Evolutionary conservation across 2,329 filamentous ascomycete genomes (phyloP).

Genomic region (Myriosclerotinia curreyana): DNA sequence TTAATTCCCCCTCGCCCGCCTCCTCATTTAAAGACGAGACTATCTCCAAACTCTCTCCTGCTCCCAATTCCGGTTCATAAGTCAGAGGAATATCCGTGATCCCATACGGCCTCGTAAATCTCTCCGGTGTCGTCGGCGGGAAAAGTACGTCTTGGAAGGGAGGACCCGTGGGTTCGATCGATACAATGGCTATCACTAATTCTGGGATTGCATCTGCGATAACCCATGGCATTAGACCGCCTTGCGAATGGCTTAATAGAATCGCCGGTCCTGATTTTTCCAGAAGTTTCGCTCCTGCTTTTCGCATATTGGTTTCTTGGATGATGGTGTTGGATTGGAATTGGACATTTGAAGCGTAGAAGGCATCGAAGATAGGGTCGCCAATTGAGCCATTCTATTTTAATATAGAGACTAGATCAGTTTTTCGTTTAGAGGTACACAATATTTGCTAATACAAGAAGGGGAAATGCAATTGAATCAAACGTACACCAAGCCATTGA

Average conservation of each 20-base stretch:
- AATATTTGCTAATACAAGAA: neutral
- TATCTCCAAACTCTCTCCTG: neutral
- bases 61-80: conserved; percentile 37
- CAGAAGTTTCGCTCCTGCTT: conserved; percentile 42
- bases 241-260: conserved; percentile 45
- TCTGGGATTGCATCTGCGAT: conserved; percentile 44
- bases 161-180: conserved; percentile 48
- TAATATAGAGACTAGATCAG: neutral
- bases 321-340: conserved; percentile 39
- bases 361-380: conserved; percentile 33
- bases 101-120: conserved; percentile 44
- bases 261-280: conserved; percentile 30
- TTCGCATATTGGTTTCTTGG: conserved; percentile 42
- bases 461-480: neutral
- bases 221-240: conserved; percentile 44
- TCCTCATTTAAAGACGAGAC: neutral
- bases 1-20: neutral
- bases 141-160: conserved; percentile 44
- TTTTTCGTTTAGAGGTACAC: neutral
- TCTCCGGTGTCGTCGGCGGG: conserved; percentile 17
- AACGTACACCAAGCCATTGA: conserved; percentile 42
- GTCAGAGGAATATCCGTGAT: conserved; percentile 49
- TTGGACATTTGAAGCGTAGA: conserved; percentile 44
- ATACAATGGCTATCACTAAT: conserved; percentile 44
- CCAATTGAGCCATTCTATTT: conserved; percentile 30